Base-by-base conservation (phyloP, 139 green algal genomes). In the Coelastrella sp. region DNA sequence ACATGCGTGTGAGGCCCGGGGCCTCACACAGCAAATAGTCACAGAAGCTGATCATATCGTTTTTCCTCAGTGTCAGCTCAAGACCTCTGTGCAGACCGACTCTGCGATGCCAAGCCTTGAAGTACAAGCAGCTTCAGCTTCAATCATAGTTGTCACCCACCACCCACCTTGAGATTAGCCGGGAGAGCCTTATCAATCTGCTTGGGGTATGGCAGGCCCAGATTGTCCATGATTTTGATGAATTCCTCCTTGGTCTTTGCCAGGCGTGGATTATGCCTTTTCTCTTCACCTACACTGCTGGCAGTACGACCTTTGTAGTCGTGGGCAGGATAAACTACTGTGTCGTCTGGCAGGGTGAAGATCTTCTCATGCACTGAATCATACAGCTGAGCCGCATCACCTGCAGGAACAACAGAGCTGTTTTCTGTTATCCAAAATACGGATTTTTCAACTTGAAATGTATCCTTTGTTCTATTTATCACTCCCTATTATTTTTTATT, bases 161-260 rank as follows among this genome's bases (percentile, higher is more conserved):
- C 19, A 78, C 72, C 20, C 72, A 25, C 78, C 35, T 92, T 91
- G 49, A 97, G 61, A 84, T 97, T 97, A 27, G 91, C 91, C 49
- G 95, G 95, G 35, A 97, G 24, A 8, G 95, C 91, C 6, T 65
- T 84, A 56, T 97, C 91, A 72, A 97, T 97, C 84, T 93, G 94
- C 86, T 97, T 97, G 17, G 95, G 95, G 68, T 96, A 96, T 11
- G 93, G 84, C 82, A 97, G 84, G 4, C 89, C 87, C 75, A 97
- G 88, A 79, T 95, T 89, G 12, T 63, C 75, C 93, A 95, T 95
- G 81, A 97, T 93, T 4, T 92, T 78, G 7, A 95, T 82, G 83
- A 97, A 97, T 65, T 96, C 94, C 10, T 95, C 92, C 61, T 91
- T 85, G 57, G 6, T 73, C 84, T 89, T 89, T 14, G 49, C 72